phyloP scores from a whole-genome alignment of 306 rosid species.

The Inga laurina region DNA sequence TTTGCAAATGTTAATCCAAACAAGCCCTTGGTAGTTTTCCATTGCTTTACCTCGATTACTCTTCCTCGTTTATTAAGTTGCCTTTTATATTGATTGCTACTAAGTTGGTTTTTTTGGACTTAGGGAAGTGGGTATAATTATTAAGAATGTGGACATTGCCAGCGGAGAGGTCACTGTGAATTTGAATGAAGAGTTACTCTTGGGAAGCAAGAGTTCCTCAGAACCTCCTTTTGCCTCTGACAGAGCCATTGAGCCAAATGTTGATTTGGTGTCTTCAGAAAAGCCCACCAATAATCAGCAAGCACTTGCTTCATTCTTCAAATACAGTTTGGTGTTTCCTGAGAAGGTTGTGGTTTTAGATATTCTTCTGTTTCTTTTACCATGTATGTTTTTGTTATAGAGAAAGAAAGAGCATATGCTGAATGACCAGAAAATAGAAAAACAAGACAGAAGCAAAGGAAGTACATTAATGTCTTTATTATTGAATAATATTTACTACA shows the following conservation, averaged over 20 bases:
- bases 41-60: slow-evolving; percentile 13
- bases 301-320: slow-evolving; percentile 61
- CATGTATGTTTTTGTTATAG: neutral
- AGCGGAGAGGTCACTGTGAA: slow-evolving; percentile 76
- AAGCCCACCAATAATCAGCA: slow-evolving; percentile 57
- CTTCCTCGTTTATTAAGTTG: neutral
- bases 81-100: slow-evolving; percentile 20
- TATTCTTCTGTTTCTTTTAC: slow-evolving; percentile 4
- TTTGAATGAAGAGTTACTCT: slow-evolving; percentile 76
- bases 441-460: slow-evolving; percentile 11
- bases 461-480: slow-evolving; percentile 21
- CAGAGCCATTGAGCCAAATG: slow-evolving; percentile 42
- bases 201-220: slow-evolving; percentile 61
- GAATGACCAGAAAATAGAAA: slow-evolving; percentile 17
- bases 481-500: slow-evolving; percentile 16
- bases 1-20: no score
- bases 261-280: slow-evolving; percentile 49
- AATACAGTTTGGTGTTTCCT: slow-evolving; percentile 77
- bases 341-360: slow-evolving; percentile 78
- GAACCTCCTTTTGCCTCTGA: slow-evolving; percentile 56
- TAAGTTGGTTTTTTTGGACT: slow-evolving; percentile 49
- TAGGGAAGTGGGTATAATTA: slow-evolving; percentile 94
- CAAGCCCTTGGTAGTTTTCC: slow-evolving; percentile 2
- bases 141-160: slow-evolving; percentile 68
- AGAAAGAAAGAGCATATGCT: slow-evolving; percentile 2